phyloP scores from a whole-genome alignment of 257 asterid species.

The Nyctanthes arbortristis region DNA sequence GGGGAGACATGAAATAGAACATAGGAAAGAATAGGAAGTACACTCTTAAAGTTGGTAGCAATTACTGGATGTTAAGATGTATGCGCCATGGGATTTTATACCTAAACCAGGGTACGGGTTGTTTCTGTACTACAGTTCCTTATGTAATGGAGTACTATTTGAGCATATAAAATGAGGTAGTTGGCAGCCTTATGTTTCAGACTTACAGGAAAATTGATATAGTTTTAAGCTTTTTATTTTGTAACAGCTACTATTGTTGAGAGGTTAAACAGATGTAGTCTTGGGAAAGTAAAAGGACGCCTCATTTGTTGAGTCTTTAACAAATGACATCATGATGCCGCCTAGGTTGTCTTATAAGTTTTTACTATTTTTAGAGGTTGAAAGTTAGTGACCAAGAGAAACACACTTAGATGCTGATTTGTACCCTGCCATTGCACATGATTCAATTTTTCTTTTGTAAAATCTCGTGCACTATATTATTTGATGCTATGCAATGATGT shows the following conservation, averaged over 20 bases:
- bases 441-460: constrained; percentile 13
- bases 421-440: not conserved
- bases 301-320: not conserved
- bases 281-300: not conserved
- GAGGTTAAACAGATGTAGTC: not conserved
- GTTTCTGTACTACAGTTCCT: constrained; percentile 11
- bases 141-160: constrained; percentile 11
- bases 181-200: not conserved
- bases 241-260: not conserved
- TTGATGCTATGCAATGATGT: constrained; percentile 20
- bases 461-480: not conserved
- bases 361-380: not conserved
- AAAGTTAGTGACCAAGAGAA: not conserved
- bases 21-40: not conserved
- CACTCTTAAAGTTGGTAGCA: not conserved
- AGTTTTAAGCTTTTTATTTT: not conserved
- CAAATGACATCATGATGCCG: not conserved
- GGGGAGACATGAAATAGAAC: not conserved
- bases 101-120: not conserved
- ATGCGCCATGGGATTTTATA: not conserved
- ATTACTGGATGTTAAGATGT: not conserved
- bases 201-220: not conserved
- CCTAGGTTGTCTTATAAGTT: not conserved
- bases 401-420: not conserved
- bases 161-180: not conserved